A percentile compares a stretch with the other conserved stretches of the same genome.
phyloP scores from a whole-genome alignment of 2,329 filamentous ascomycete genomes.

The Daldinia sp. region DNA sequence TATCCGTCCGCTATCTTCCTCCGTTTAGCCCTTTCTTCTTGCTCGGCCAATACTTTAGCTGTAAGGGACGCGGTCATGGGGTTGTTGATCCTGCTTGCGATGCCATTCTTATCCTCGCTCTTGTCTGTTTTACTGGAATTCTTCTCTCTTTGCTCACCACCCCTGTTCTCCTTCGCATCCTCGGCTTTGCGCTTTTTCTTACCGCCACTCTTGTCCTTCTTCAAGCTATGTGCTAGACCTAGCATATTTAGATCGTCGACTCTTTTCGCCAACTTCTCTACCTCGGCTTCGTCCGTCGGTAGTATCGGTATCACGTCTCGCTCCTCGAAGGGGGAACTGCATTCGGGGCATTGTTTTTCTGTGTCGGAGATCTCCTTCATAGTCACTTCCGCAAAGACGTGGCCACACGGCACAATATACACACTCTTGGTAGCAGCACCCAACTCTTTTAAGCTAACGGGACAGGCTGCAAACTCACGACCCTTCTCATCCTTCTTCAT shows the following conservation, averaged over 20 bases:
- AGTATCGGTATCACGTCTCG: slow-evolving; percentile 87
- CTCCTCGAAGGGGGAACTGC: slow-evolving; percentile 74
- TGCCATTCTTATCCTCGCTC: slow-evolving; percentile 49
- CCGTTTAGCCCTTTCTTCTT: slow-evolving; percentile 82
- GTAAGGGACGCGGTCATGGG: slow-evolving; percentile 84
- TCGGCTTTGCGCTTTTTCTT: slow-evolving; percentile 71
- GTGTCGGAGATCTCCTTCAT: slow-evolving; percentile 73
- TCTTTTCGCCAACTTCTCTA: slow-evolving; percentile 71
- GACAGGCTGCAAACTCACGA: slow-evolving; percentile 76
- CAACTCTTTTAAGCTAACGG: slow-evolving; percentile 85
- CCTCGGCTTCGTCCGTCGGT: slow-evolving; percentile 73
- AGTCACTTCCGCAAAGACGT: slow-evolving; percentile 88
- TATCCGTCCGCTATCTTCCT: slow-evolving; percentile 68
- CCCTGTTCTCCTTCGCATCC: slow-evolving; percentile 46
- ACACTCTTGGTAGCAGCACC: slow-evolving; percentile 82
- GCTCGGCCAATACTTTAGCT: slow-evolving; percentile 85
- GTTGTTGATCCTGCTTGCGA: slow-evolving; percentile 79
- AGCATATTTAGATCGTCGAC: slow-evolving; percentile 73
- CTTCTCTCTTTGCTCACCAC: slow-evolving; percentile 60
- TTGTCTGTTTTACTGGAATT: slow-evolving; percentile 57
- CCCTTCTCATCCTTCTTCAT: slow-evolving; percentile 52
- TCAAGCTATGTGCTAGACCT: slow-evolving; percentile 85
- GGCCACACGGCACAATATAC: slow-evolving; percentile 93
- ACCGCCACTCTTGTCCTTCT: slow-evolving; percentile 72
- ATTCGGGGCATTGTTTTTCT: slow-evolving; percentile 70